phyloP scores from a whole-genome alignment of 2,329 filamentous ascomycete species.

The Corniculantispora saksenae region DNA sequence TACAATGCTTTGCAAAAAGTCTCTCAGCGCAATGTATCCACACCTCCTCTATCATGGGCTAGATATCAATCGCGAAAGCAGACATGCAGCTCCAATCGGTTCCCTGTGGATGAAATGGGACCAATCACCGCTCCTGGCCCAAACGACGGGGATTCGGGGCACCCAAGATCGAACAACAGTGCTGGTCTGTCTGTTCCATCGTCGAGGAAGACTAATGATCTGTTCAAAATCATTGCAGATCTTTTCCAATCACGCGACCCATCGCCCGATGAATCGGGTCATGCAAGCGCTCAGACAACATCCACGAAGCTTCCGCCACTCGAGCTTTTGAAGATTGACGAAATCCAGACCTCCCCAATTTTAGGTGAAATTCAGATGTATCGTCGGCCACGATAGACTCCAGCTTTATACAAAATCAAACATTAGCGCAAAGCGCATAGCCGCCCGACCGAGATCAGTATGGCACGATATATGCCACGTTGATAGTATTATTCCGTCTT shows the following conservation, averaged over 20 bases:
- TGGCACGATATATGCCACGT: background rate
- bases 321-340: constrained; percentile 10
- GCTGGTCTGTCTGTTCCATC: background rate
- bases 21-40: constrained; percentile 19
- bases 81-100: constrained; percentile 9
- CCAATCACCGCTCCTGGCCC: no score
- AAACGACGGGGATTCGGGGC: background rate
- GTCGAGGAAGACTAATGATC: background rate
- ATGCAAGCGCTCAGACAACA: background rate
- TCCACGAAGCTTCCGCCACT: background rate
- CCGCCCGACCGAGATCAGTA: background rate
- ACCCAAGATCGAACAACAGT: background rate
- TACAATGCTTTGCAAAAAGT: constrained; percentile 8
- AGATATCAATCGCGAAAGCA: constrained; percentile 35
- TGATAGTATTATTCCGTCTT: background rate
- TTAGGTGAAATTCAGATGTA: constrained; percentile 13
- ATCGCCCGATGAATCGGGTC: background rate
- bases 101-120: no score
- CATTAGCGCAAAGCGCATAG: background rate
- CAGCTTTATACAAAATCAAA: no score
- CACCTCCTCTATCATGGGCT: constrained; percentile 36
- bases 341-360: constrained; percentile 1
- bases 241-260: background rate
- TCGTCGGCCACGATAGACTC: background rate
- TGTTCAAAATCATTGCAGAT: background rate